Percentiles rank a stretch among this genome's conserved stretches.
Conservation (phyloP, 2,329 filamentous ascomycete species). For the Microdochium bolleyi region DNA sequence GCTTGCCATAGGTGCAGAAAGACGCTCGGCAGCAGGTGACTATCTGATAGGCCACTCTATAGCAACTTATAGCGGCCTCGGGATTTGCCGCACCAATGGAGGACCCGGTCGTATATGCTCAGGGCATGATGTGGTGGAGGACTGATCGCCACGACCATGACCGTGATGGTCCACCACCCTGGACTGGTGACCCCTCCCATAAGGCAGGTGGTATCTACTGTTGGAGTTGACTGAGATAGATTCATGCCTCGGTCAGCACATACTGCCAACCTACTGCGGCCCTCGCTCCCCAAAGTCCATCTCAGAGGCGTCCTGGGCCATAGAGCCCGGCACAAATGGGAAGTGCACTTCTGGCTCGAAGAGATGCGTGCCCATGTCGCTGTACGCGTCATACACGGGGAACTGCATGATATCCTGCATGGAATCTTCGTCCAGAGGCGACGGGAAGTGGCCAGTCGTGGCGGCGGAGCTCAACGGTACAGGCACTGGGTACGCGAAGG, state of each 20-base stretch:
- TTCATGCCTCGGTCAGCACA: too few relatives aligned
- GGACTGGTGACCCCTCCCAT: too few relatives aligned
- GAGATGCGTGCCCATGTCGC: conserved; percentile 5
- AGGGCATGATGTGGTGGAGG: not conserved
- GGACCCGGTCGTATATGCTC: not conserved
- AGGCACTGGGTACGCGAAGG: conserved; percentile 5
- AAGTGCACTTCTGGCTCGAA: not conserved
- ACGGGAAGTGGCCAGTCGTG: not conserved
- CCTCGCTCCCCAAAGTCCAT: not conserved
- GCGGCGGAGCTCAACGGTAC: conserved; percentile 2
- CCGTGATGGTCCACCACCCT: too few relatives aligned
- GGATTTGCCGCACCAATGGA: not conserved
- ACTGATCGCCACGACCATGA: too few relatives aligned
- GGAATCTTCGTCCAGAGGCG: not conserved
- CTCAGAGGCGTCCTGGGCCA: not conserved
- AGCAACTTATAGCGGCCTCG: too few relatives aligned
- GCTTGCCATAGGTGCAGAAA: not conserved
- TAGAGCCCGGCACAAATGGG: not conserved
- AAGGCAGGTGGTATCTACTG: too few relatives aligned
- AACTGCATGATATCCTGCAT: conserved; percentile 1
- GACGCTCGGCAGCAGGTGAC: not conserved
- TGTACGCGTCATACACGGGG: conserved; percentile 6
- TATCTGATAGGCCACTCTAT: too few relatives aligned
- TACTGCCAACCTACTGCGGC: not conserved
- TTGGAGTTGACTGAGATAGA: too few relatives aligned